Percentiles rank a stretch among this genome's conserved stretches.
phyloP scores from a whole-genome alignment of 345 rosid genomes.

The Euphorbia lathyris region DNA sequence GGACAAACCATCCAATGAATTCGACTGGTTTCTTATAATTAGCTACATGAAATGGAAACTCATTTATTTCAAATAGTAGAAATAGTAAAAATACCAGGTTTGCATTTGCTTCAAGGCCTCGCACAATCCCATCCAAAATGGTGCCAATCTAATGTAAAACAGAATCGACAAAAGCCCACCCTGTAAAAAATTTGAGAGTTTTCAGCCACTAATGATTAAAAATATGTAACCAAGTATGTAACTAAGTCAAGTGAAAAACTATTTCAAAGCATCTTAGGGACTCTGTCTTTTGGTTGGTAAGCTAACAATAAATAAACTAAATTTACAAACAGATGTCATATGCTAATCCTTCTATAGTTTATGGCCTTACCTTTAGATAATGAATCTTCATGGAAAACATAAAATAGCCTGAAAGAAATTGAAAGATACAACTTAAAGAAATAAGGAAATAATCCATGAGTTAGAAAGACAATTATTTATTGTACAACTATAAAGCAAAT shows the following conservation, averaged over 20 bases:
- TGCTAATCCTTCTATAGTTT: not conserved
- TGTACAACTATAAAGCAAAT: not conserved
- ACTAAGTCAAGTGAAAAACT: not conserved
- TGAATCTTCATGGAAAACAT: not conserved
- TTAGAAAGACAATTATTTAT: not conserved
- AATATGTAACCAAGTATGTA: too few species aligned
- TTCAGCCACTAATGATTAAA: not conserved
- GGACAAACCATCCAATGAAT: too few species aligned
- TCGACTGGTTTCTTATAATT: too few species aligned
- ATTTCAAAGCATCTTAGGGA: not conserved
- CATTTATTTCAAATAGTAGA: too few species aligned
- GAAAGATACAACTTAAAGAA: not conserved
- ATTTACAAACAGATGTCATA: not conserved
- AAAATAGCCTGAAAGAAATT: not conserved
- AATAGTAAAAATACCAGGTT: conserved; percentile 53
- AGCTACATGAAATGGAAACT: too few species aligned
- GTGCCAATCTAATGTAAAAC: conserved; percentile 88
- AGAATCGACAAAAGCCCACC: conserved; percentile 98
- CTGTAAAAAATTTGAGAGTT: conserved; percentile 32
- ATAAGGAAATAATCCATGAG: not conserved
- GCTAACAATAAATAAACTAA: not conserved
- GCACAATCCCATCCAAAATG: conserved; percentile 93
- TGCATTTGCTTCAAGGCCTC: conserved; percentile 97
- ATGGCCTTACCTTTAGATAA: too few species aligned
- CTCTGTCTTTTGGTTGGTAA: not conserved